These are phyloP conservation scores for Leccinum aurantiacum DNA, from an alignment of 768 basidiomycete species.

Conservation along the genomic window DNA sequence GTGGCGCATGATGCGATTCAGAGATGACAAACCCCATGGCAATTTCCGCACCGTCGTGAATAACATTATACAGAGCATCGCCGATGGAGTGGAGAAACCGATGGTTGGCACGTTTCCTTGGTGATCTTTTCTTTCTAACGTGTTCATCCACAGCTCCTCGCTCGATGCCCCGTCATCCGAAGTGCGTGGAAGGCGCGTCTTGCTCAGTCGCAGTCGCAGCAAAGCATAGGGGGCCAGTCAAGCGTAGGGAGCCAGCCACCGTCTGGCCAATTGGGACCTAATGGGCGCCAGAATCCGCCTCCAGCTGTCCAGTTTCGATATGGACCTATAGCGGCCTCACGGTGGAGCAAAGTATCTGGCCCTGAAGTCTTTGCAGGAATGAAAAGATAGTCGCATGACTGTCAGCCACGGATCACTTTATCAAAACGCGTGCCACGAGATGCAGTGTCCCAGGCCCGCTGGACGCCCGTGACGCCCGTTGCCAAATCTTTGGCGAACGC, in stretches of 20 bases:
- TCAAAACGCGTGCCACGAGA: constrained; percentile 6
- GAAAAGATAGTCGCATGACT: constrained; percentile 48
- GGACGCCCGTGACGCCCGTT: not conserved
- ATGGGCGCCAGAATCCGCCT: constrained; percentile 25
- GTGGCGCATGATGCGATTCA: constrained; percentile 92
- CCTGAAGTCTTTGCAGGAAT: constrained; percentile 62
- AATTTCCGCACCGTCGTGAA: constrained; percentile 85
- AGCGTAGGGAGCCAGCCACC: constrained; percentile 19
- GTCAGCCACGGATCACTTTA: constrained; percentile 1
- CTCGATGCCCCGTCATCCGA: constrained; percentile 61
- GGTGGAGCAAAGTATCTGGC: constrained; percentile 74
- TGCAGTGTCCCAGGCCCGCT: constrained; percentile 5
- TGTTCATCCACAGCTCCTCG: constrained; percentile 55
- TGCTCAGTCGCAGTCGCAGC: constrained; percentile 38
- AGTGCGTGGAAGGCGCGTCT: constrained; percentile 73
- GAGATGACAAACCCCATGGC: constrained; percentile 92
- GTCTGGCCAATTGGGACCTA: constrained; percentile 19
- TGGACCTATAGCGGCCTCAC: constrained; percentile 62
- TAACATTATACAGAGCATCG: constrained; percentile 87
- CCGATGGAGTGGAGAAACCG: constrained; percentile 91
- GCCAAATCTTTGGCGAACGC: constrained; percentile 6
- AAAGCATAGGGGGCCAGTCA: constrained; percentile 17
- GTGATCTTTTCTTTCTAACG: constrained; percentile 11
- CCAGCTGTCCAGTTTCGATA: constrained; percentile 40
- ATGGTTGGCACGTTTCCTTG: constrained; percentile 49